Conservation (phyloP, 2,329 filamentous ascomycete genomes). For the Colletotrichum tropicale region DNA sequence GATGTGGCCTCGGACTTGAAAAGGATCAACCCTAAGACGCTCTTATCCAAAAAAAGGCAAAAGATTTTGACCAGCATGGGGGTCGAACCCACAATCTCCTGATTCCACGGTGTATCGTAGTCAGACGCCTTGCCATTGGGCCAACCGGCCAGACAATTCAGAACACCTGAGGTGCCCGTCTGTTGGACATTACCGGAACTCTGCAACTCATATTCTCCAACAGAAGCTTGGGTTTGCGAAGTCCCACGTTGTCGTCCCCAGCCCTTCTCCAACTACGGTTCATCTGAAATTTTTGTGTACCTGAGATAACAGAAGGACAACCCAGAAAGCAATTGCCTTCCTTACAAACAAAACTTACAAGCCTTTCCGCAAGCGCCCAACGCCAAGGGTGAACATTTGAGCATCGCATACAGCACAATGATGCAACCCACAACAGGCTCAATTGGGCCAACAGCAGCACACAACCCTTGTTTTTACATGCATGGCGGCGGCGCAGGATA, state of each 20-base stretch:
- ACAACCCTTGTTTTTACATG: not conserved
- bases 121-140: conserved; percentile 48
- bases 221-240: not conserved
- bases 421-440: not conserved
- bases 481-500: not conserved
- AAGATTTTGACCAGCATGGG: conserved; percentile 18
- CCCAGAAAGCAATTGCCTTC: not conserved
- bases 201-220: rapidly evolving
- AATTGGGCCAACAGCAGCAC: not conserved
- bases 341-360: not conserved
- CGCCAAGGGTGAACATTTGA: not conserved
- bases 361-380: not conserved
- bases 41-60: not conserved
- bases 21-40: not conserved
- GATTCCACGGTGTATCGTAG: conserved; percentile 33
- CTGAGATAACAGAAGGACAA: not conserved
- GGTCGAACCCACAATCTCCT: conserved; percentile 22
- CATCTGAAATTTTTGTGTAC: not conserved
- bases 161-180: not conserved
- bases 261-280: not conserved
- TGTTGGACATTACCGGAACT: rapidly evolving
- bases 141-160: conserved; percentile 26
- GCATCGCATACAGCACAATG: not conserved
- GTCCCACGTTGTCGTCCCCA: not conserved
- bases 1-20: not conserved